Evolutionary conservation across 2,329 filamentous ascomycete species (phyloP).

Genomic region (Akanthomyces uredinophilus): DNA sequence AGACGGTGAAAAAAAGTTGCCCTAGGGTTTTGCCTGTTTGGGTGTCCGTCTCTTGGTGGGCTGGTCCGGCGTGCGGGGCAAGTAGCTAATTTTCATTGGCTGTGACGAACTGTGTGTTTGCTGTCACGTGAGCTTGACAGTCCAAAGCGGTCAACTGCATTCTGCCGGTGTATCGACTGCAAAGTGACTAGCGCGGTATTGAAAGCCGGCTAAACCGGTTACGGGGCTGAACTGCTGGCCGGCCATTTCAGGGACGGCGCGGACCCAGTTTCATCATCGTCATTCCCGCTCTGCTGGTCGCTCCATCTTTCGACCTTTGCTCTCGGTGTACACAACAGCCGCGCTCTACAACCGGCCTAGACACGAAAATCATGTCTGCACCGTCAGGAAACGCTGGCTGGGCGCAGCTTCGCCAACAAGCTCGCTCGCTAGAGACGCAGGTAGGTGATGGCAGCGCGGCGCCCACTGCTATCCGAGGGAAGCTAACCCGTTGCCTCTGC

Average conservation of each 20-base stretch:
- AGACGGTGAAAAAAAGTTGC: constrained; percentile 29
- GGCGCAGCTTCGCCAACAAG: constrained; percentile 92
- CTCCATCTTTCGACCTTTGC: constrained; percentile 1
- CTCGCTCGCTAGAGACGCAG: constrained; percentile 82
- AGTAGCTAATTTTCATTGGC: constrained; percentile 31
- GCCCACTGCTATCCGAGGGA: background rate
- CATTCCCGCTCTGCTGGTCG: constrained; percentile 6
- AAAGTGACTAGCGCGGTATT: background rate
- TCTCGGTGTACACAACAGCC: background rate
- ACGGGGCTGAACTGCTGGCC: background rate
- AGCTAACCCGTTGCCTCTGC: background rate
- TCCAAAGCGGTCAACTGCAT: constrained; percentile 25
- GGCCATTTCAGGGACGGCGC: background rate
- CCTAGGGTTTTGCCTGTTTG: constrained; percentile 31
- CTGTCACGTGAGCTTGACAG: constrained; percentile 23
- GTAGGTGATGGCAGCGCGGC: constrained; percentile 43
- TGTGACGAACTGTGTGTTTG: constrained; percentile 10
- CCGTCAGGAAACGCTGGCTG: constrained; percentile 63
- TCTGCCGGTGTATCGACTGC: constrained; percentile 14
- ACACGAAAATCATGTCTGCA: constrained; percentile 40
- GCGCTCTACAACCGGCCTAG: background rate
- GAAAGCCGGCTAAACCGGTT: background rate
- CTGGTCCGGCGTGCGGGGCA: constrained; percentile 16
- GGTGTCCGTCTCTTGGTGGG: background rate
- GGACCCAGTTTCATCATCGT: constrained; percentile 14